Evolutionary conservation across 2,329 filamentous ascomycete species (phyloP).

Genomic region (Fusarium sp.): DNA sequence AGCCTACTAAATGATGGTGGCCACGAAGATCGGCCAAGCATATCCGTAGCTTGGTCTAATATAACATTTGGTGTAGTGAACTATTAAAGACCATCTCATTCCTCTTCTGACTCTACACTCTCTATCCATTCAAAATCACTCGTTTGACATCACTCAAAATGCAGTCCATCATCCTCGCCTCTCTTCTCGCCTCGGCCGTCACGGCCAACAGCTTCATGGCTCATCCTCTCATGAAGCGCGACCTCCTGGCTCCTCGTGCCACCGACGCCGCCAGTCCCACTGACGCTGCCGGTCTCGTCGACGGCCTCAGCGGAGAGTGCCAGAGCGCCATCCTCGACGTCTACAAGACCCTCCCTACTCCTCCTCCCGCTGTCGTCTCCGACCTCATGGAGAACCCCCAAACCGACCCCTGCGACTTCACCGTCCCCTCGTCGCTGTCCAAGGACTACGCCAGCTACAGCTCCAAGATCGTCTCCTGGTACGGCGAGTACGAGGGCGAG

Average conservation of each 20-base stretch:
- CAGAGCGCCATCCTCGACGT: slow-evolving; percentile 43
- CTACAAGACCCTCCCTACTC: slow-evolving; percentile 50
- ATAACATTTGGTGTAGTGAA: neutral
- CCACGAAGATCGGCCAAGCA: neutral
- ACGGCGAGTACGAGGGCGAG: slow-evolving; percentile 46
- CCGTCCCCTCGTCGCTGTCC: slow-evolving; percentile 50
- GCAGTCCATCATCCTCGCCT: slow-evolving; percentile 49
- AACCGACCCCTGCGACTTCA: slow-evolving; percentile 53
- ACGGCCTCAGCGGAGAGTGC: slow-evolving; percentile 40
- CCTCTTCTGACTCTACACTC: neutral
- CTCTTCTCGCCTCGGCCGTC: slow-evolving; percentile 48
- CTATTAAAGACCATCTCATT: slow-evolving; percentile 14
- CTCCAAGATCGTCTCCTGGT: slow-evolving; percentile 51
- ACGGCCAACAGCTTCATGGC: slow-evolving; percentile 48
- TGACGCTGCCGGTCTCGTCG: neutral
- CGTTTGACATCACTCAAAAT: slow-evolving; percentile 39
- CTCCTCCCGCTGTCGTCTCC: slow-evolving; percentile 49
- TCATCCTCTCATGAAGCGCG: slow-evolving; percentile 48
- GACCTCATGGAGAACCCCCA: slow-evolving; percentile 44
- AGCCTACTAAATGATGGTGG: neutral
- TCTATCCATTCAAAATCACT: slow-evolving; percentile 8
- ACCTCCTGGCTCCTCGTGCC: slow-evolving; percentile 45
- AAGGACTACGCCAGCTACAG: slow-evolving; percentile 52
- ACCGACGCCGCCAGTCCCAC: slow-evolving; percentile 24
- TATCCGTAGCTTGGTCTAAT: neutral